Percentiles rank a stretch among this genome's conserved stretches.
Evolutionary conservation across 495 filamentous ascomycete species (phyloP).

Genomic region (Neurospora africana): DNA sequence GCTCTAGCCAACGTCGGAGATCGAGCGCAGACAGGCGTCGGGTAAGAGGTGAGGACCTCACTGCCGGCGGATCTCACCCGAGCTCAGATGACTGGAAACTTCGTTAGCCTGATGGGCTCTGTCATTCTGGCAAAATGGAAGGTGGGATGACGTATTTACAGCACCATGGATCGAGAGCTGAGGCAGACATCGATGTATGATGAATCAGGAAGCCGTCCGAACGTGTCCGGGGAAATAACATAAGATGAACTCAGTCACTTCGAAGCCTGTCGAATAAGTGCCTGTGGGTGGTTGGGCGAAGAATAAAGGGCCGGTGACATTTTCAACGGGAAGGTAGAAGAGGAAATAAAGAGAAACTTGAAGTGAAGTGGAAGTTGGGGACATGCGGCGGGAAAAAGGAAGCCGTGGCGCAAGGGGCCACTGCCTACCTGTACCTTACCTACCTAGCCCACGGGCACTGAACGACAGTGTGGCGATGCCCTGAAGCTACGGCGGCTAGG

Average conservation of each 20-base stretch:
- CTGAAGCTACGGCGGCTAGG: neutral
- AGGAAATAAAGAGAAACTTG: neutral
- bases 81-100: neutral
- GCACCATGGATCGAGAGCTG: neutral
- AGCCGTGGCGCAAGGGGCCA: neutral
- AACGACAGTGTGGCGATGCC: neutral
- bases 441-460: neutral
- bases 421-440: no score
- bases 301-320: neutral
- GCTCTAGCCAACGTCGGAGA: neutral
- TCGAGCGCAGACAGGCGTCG: neutral
- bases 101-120: neutral
- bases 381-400: neutral
- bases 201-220: neutral
- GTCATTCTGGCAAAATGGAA: neutral
- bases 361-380: neutral
- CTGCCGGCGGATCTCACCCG: neutral
- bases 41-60: neutral
- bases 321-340: neutral
- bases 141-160: neutral
- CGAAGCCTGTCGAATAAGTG: neutral
- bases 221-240: neutral
- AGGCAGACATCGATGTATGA: neutral
- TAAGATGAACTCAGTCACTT: neutral
- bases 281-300: neutral